Evolutionary conservation across 179 eudicot species (phyloP).

Genomic region (Actinidia polygama): DNA sequence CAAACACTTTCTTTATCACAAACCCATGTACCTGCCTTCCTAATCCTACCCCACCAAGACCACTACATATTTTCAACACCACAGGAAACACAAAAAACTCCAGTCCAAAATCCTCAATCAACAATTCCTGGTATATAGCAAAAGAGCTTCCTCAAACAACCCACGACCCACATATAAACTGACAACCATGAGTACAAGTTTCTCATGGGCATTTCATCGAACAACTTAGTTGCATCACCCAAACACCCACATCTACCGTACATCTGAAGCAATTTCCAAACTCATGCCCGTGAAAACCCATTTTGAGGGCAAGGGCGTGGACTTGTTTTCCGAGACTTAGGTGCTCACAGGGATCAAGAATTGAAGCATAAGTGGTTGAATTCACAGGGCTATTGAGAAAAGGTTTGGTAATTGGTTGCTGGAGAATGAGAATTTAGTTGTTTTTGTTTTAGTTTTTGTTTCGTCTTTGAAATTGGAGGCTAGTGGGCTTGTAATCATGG

Average conservation of each 20-base stretch:
- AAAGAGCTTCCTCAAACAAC: slow-evolving; percentile 44
- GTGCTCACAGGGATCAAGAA: slow-evolving; percentile 45
- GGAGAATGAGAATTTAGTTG: slow-evolving; percentile 12
- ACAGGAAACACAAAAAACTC: slow-evolving; percentile 59
- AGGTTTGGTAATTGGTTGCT: neutral
- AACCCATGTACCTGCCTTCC: slow-evolving; percentile 64
- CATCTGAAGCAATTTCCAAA: slow-evolving; percentile 61
- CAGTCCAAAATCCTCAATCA: slow-evolving; percentile 43
- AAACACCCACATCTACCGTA: slow-evolving; percentile 49
- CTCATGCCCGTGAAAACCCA: slow-evolving; percentile 55
- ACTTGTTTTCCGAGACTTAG: slow-evolving; percentile 45
- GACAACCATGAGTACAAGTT: slow-evolving; percentile 55
- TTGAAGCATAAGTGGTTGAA: slow-evolving; percentile 44
- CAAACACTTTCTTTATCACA: slow-evolving; percentile 43
- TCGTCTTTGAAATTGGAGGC: neutral
- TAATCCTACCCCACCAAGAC: slow-evolving; percentile 40
- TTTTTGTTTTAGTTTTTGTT: slow-evolving; percentile 11
- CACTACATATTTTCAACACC: slow-evolving; percentile 53
- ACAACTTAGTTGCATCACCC: slow-evolving; percentile 39
- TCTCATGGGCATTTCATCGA: slow-evolving; percentile 55
- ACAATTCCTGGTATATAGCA: slow-evolving; percentile 32
- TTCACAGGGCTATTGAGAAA: slow-evolving; percentile 21
- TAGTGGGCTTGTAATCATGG: neutral
- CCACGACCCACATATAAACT: slow-evolving; percentile 39
- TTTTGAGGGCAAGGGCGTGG: slow-evolving; percentile 53